Percentiles rank a stretch among this genome's conserved stretches.
These are phyloP conservation scores for Zygosaccharomyces bisporus DNA, from an alignment of 805 yeast genomes.

Conservation along the genomic window DNA sequence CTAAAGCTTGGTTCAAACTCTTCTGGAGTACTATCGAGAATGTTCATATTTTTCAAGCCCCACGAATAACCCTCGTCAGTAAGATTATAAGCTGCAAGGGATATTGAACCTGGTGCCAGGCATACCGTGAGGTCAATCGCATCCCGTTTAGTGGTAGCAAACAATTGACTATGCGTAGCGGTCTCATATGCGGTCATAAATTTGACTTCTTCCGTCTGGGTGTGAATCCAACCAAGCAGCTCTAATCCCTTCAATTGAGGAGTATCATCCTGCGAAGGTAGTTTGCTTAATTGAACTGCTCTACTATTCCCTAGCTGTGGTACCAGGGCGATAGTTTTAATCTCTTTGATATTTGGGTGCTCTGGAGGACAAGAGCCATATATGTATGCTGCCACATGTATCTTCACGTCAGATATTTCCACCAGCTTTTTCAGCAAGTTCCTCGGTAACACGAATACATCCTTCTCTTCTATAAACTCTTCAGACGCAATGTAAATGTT, in stretches of 20 bases:
- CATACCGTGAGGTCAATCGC: constrained; percentile 61
- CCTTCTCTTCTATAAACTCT: constrained; percentile 53
- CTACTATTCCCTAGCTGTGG: constrained; percentile 83
- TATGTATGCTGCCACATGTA: constrained; percentile 76
- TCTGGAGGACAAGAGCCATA: constrained; percentile 79
- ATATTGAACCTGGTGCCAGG: constrained; percentile 79
- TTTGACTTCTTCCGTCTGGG: constrained; percentile 64
- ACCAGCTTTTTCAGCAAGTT: constrained; percentile 74
- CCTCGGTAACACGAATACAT: constrained; percentile 77
- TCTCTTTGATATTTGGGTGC: constrained; percentile 70
- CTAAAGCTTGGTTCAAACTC: constrained; percentile 66
- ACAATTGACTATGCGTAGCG: constrained; percentile 47
- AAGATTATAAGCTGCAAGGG: constrained; percentile 63
- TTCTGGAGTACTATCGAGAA: constrained; percentile 52
- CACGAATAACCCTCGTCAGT: constrained; percentile 67
- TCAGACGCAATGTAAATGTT: constrained; percentile 70
- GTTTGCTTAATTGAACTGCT: constrained; percentile 56
- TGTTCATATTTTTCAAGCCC: constrained; percentile 65
- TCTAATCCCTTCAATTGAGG: constrained; percentile 55
- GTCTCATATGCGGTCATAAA: constrained; percentile 69
- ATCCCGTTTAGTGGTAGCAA: constrained; percentile 36
- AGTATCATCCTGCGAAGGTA: constrained; percentile 24
- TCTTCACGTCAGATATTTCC: constrained; percentile 72
- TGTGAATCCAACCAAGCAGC: constrained; percentile 92
- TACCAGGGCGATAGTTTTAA: constrained; percentile 66